phyloP scores from a whole-genome alignment of 148 eudicot species.

The Simmondsia chinensis region DNA sequence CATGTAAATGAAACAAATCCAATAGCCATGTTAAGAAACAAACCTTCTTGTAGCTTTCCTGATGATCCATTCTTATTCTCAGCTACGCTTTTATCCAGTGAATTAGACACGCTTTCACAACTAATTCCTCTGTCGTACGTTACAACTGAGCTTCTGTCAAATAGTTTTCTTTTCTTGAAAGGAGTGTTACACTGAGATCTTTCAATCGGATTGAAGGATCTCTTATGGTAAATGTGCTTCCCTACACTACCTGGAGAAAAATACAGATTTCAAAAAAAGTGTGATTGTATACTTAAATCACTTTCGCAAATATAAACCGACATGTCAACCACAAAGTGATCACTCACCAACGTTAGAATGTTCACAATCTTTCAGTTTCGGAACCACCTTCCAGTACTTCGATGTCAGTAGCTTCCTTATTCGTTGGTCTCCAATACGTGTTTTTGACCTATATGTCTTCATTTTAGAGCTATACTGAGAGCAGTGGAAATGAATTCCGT shows the following conservation, averaged over 20 bases:
- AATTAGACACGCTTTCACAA: slow-evolving; percentile 74
- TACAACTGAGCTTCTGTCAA: slow-evolving; percentile 31
- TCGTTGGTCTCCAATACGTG: slow-evolving; percentile 34
- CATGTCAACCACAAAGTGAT: slow-evolving; percentile 9
- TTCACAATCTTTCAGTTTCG: slow-evolving; percentile 59
- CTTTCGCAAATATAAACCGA: not conserved
- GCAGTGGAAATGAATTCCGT: slow-evolving; percentile 59
- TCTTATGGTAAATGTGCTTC: slow-evolving; percentile 40
- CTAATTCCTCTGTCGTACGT: slow-evolving; percentile 62
- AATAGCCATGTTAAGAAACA: slow-evolving; percentile 1
- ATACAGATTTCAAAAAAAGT: not conserved
- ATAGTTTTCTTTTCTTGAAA: slow-evolving; percentile 69
- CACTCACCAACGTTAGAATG: slow-evolving; percentile 41
- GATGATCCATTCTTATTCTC: slow-evolving; percentile 28
- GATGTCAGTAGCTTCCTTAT: slow-evolving; percentile 63
- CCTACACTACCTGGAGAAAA: slow-evolving; percentile 43
- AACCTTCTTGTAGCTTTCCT: slow-evolving; percentile 44
- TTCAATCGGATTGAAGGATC: slow-evolving; percentile 36
- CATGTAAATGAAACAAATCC: too few species aligned
- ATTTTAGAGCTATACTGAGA: slow-evolving; percentile 38
- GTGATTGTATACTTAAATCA: not conserved
- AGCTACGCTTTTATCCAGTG: slow-evolving; percentile 43
- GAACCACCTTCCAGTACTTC: slow-evolving; percentile 73
- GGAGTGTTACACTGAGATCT: slow-evolving; percentile 49
- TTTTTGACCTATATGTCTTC: slow-evolving; percentile 44